Evolutionary conservation across 177 flowering plant species (phyloP), one percentile per base, ranked within the genome.

Genomic region (Tripterygium wilfordii): DNA sequence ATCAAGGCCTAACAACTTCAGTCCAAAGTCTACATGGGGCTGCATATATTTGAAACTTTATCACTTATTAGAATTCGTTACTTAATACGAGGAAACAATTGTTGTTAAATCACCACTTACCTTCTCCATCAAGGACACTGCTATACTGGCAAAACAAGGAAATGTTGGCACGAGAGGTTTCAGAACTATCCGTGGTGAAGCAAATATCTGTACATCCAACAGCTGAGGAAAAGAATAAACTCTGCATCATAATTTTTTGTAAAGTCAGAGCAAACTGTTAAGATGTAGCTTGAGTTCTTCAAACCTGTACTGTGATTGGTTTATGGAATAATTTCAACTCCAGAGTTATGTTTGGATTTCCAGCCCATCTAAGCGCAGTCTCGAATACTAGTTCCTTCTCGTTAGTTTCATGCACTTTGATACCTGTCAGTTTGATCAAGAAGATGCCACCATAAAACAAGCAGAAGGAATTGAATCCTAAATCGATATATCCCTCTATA

Each of bases 291-390:
- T 10, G 24, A 19, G 27, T 3, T 36, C 21, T 49, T 54, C 73
- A 53, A 32, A 81, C 96, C 89, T 87, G 91, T 26, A 78, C 35
- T 4, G 66, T 70, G 29, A 83, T 54, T 46, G 24, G 62, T 5
- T 76, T 36, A 32, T 63, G 69, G 48, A 68, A 57, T 22, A 80
- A 2, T 42, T 72, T 79, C 53, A 79, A 16, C 50, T 51, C 72
- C 45, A 88, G 43, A 36, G 60, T 55, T 51, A 85, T 66, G 58
- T 81, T 79, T 15, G 88, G 82, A 67, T 83, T 79, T 31, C 95
- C 95, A 44, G 87, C 96, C 96, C 96, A 88, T 64, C 70, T 77
- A 18, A 88, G 23, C n/a, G 64, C 75, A 17, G 87, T 77, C 55
- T 88, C 95, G 54, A 83, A 42, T 22, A 79, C 74, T 49, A 88